Conservation (phyloP, 208 protist genomes). For the Angomonas ambiguus region DNA sequence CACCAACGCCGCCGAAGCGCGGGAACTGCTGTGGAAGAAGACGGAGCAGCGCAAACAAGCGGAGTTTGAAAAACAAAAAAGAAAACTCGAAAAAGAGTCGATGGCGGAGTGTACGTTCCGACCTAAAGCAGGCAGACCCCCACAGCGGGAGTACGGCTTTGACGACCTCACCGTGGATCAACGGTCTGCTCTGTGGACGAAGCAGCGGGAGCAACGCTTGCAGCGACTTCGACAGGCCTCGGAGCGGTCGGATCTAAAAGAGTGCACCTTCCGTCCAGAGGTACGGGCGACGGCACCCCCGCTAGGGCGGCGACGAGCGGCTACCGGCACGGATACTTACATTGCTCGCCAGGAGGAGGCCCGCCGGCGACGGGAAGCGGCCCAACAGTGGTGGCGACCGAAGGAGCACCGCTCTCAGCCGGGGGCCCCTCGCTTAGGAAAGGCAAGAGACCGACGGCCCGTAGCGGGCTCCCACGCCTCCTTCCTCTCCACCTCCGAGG, state of each 20-base stretch:
- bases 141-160: slow-evolving; percentile 29
- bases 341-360: slow-evolving; percentile 55
- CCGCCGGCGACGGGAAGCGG: slow-evolving; percentile 43
- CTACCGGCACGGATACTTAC: slow-evolving; percentile 43
- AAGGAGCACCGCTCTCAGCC: not conserved
- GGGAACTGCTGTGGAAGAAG: slow-evolving; percentile 56
- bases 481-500: not conserved
- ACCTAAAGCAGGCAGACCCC: slow-evolving; percentile 47
- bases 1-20: slow-evolving; percentile 32
- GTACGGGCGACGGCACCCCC: slow-evolving; percentile 50
- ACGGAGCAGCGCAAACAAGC: slow-evolving; percentile 43
- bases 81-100: slow-evolving; percentile 24
- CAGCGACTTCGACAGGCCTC: slow-evolving; percentile 30
- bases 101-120: slow-evolving; percentile 61
- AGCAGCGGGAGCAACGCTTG: slow-evolving; percentile 48
- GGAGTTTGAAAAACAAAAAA: slow-evolving; percentile 22
- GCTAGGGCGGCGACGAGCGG: slow-evolving; percentile 15
- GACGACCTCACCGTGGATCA: slow-evolving; percentile 33
- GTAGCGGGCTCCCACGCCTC: not conserved
- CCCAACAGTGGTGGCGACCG: slow-evolving; percentile 50
- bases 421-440: not conserved
- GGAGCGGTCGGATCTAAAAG: slow-evolving; percentile 22
- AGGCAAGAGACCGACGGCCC: not conserved
- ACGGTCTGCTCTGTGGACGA: slow-evolving; percentile 42
- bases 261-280: slow-evolving; percentile 64